Conservation (phyloP, 108 stramenopile species). For the Aureococcus anophagefferens region DNA sequence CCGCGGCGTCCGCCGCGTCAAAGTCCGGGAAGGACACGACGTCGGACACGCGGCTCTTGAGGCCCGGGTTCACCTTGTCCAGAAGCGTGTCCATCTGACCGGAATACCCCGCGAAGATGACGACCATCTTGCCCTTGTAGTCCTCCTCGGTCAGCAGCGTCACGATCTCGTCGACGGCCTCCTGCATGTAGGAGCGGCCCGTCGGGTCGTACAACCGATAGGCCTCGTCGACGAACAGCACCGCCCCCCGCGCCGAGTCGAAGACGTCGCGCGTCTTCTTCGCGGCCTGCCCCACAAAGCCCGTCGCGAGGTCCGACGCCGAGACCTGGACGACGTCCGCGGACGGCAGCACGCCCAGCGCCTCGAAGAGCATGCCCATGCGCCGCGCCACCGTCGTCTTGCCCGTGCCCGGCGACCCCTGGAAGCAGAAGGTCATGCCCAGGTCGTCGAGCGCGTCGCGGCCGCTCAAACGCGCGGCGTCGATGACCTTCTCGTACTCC, state of each 20-base stretch:
- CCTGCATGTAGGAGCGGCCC: conserved; percentile 14
- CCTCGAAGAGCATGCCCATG: conserved; percentile 27
- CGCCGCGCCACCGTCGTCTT: conserved; percentile 36
- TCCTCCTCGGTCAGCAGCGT: conserved; percentile 35
- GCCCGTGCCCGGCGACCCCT: conserved; percentile 27
- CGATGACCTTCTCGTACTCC: conserved; percentile 1
- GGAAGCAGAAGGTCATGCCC: conserved; percentile 22
- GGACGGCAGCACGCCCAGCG: conserved; percentile 18
- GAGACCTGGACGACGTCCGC: conserved; percentile 26
- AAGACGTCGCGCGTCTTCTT: conserved; percentile 68
- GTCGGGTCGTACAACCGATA: conserved; percentile 21
- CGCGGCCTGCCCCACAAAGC: conserved; percentile 40
- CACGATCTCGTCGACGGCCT: conserved; percentile 42
- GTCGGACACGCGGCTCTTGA: conserved; percentile 42
- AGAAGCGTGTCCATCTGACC: conserved; percentile 43
- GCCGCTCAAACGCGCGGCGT: conserved; percentile 10
- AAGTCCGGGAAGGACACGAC: conserved; percentile 38
- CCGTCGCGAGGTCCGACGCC: conserved; percentile 27
- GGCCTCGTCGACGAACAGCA: conserved; percentile 78
- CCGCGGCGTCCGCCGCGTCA: conserved; percentile 26
- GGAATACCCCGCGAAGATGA: conserved; percentile 49
- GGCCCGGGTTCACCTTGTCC: conserved; percentile 33
- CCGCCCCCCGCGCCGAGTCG: conserved; percentile 72
- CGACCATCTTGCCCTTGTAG: conserved; percentile 27
- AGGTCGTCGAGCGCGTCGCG: conserved; percentile 17